Base-by-base conservation (phyloP, 345 rosid genomes). In the Ceriops tagal region DNA sequence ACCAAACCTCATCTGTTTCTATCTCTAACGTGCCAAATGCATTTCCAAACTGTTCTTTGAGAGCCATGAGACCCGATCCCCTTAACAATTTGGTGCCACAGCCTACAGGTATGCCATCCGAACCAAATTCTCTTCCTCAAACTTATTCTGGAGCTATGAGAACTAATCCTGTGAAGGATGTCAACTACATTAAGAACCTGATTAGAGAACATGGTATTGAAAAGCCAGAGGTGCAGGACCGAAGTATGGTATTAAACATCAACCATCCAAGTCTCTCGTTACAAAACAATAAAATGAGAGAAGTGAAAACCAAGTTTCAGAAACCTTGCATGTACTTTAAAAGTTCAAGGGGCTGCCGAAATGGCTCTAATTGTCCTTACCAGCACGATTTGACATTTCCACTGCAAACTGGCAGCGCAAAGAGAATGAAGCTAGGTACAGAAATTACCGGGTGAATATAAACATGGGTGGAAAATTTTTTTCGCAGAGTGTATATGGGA, bases 151-250 rank as follows among this genome's bases (percentile, higher is more conserved):
- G 18, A 43, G 31, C 51, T 16, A 57, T 70, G 70, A 30, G 56
- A 58, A 61, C 67, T 13, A 77, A 74, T 15, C 56, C 66, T 18
- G 55, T 64, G 80, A 87, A 74, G 81, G 83, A 83, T 72, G 5
- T 66, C 52, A 66, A 74, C 78, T 84, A 88, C 78, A 57, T 82
- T 76, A 88, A 88, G 79, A 80, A 85, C 51, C 87, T 92, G 13
- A 85, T 89, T 21, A 86, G 83, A 80, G 79, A 80, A 71, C 93
- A 89, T 83, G 96, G 96, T 37, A 66, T 63, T 28, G 83, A 61
- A 52, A 77, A 65, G 78, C 72, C 66, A 53, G 79, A 81, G 65
- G 62, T 20, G 68, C 61, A 11, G 67, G 70, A 51, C 47, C 30
- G 53, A 46, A 64, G 70, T 22, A 51, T 67, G 11, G 16, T 19